Evolutionary conservation across 192 early-diverging fungal species (phyloP), one percentile per base, ranked within the genome.

Genomic region (Funneliformis geosporum): DNA sequence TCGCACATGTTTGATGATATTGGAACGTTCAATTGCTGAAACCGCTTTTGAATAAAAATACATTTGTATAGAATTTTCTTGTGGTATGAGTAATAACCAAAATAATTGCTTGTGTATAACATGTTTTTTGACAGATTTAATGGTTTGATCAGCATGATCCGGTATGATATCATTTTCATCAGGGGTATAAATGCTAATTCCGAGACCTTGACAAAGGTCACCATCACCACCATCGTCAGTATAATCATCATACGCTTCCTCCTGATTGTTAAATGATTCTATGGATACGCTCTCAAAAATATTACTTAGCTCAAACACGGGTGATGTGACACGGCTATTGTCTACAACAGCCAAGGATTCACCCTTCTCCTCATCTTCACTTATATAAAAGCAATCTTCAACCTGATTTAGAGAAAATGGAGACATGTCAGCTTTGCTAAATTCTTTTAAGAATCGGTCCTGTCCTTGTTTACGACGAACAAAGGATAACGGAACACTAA

Each of bases 1-100:
- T 40, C 87, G 85, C 1, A 91, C 83, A 28, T 84, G 81, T 12
- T 86, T 75, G 4, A 93, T 81, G 28, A 94, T 91, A 14, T 83
- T 73, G 25, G 86, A 80, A 44, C 89, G 87, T 43, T 87, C 82
- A 39, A 84, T 86, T 18, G 82, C 82, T 47, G 85, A 85, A 23
- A 90, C 81, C 7, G 84, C 79, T 78, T 90, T 92, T 7, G 92
- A 94, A 79, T 93, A 94, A 71, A 90, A 93, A 66, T 90, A 89
- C 10, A 94, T 80, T 65, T 92, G 89, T 4, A 91, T 89, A 55
- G 79, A 84, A 1, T 78, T 42, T 16, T 83, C 83, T 72, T 84
- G 85, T 14, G 93, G 86, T 1, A 87, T 85, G 7, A 93, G 66
- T 33, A 93, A 81, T 12, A 93, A 80, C 93, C 94, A 95, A 72